Evolutionary conservation across 176 grass and related monocot genomes (phyloP).

Genomic region (Tuctoria greenei): DNA sequence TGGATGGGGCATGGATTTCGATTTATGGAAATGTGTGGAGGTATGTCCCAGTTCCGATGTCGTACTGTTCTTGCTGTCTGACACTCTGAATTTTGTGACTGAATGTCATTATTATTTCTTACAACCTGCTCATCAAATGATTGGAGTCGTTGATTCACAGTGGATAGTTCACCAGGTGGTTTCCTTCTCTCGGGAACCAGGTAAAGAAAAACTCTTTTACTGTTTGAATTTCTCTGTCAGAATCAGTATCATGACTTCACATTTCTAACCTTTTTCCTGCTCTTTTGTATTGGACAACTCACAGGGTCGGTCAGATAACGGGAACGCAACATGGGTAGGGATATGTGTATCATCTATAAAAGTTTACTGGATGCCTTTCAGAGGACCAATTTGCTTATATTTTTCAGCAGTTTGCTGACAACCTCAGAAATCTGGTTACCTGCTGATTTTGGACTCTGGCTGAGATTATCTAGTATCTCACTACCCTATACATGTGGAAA

Average conservation of each 20-base stretch:
- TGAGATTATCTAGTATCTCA: no score
- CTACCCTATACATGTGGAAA: background rate
- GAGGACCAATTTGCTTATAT: background rate
- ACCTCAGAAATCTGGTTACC: no score
- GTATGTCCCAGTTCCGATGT: slow-evolving; percentile 31
- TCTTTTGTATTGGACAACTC: background rate
- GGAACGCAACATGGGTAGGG: slow-evolving; percentile 76
- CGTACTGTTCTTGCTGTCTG: background rate
- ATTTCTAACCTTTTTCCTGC: background rate
- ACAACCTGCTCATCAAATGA: slow-evolving; percentile 85
- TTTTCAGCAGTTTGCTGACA: background rate
- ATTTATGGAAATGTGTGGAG: slow-evolving; percentile 71
- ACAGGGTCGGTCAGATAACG: slow-evolving; percentile 67
- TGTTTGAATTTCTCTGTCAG: background rate
- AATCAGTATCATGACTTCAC: background rate
- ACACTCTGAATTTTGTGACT: background rate
- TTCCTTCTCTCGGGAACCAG: slow-evolving; percentile 86
- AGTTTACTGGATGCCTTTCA: background rate
- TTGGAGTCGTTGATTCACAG: slow-evolving; percentile 75
- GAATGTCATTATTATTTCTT: background rate
- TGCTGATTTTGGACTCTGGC: no score
- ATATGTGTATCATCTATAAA: slow-evolving; percentile 22
- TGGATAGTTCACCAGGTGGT: slow-evolving; percentile 81
- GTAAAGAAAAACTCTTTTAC: slow-evolving; percentile 30
- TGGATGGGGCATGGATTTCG: slow-evolving; percentile 90